These are phyloP conservation scores for Solanum piurae DNA, from an alignment of 257 asterid genomes.

Conservation along the genomic window DNA sequence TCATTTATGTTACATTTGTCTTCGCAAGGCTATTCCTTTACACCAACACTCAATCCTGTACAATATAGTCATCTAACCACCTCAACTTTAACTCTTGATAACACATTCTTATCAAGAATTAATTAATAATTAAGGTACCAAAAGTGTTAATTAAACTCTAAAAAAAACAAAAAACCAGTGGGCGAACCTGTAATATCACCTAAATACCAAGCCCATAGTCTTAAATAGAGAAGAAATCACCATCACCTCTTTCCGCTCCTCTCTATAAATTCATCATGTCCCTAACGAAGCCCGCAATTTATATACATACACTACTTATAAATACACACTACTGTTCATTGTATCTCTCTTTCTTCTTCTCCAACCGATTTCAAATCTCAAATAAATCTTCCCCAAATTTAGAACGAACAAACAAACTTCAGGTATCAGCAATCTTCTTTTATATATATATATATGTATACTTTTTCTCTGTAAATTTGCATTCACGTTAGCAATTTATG, in stretches of 20 bases:
- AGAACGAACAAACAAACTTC: background rate
- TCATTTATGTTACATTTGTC: too few relatives aligned
- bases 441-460: background rate
- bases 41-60: too few relatives aligned
- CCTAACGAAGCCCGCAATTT: background rate
- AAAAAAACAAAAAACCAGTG: background rate
- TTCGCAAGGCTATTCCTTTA: too few relatives aligned
- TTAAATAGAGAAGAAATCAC: background rate
- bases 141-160: background rate
- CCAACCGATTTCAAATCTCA: background rate
- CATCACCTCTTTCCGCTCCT: background rate
- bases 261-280: slow-evolving; percentile 26
- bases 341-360: background rate
- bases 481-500: background rate
- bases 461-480: background rate
- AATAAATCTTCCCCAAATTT: background rate
- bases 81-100: background rate
- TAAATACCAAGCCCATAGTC: slow-evolving; percentile 9
- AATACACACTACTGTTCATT: background rate
- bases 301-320: background rate
- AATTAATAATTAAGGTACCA: background rate
- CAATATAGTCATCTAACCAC: background rate
- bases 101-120: background rate
- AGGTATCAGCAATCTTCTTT: background rate
- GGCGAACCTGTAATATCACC: slow-evolving; percentile 13